phyloP scores from a whole-genome alignment of 441 rosid genomes.

The Corymbia citriodora region DNA sequence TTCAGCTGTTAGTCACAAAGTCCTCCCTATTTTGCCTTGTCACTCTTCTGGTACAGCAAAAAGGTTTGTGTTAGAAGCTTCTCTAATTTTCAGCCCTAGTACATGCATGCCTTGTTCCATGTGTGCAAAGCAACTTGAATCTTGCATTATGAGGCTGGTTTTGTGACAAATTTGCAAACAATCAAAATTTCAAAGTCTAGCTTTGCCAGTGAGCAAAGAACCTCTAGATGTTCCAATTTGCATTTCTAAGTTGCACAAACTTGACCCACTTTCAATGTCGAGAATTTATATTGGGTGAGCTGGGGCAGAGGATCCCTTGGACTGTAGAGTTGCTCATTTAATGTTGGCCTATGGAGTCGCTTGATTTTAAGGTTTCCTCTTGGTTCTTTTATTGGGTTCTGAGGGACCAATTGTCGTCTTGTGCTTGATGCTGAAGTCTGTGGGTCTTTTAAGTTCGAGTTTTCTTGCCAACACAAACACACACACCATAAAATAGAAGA shows the following conservation, averaged over 20 bases:
- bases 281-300: background rate
- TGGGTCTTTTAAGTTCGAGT: no score
- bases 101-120: background rate
- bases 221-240: background rate
- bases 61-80: slow-evolving; percentile 49
- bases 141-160: background rate
- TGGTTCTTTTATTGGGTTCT: background rate
- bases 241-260: background rate
- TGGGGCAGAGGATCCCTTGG: background rate
- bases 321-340: background rate
- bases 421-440: background rate
- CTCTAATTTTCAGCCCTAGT: background rate
- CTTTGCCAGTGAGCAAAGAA: background rate
- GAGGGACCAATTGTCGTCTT: background rate
- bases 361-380: background rate
- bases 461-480: background rate
- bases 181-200: background rate
- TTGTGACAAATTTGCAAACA: background rate
- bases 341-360: background rate
- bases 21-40: slow-evolving; percentile 94
- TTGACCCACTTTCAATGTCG: background rate
- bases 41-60: slow-evolving; percentile 83
- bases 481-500: background rate
- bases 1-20: slow-evolving; percentile 82
- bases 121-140: background rate